These are phyloP conservation scores for Exophiala xenobiotica DNA, from an alignment of 2,329 filamentous ascomycete genomes.

Conservation along the genomic window DNA sequence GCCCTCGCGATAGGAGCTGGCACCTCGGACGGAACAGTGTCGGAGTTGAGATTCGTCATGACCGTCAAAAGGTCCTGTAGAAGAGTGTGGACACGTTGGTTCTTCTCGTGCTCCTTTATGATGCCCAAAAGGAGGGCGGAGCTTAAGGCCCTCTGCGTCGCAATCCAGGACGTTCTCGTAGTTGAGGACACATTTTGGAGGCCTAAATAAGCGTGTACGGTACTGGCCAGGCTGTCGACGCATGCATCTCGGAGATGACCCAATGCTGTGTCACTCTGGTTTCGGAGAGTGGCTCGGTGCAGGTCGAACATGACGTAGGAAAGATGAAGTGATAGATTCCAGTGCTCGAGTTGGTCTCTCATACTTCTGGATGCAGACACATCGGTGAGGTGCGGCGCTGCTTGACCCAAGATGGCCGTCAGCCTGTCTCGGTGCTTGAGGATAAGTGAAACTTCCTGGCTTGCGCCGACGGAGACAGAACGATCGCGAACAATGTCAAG, in stretches of 20 bases:
- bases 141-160: not conserved
- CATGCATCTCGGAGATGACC: not conserved
- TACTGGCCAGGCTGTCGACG: not conserved
- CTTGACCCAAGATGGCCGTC: not conserved
- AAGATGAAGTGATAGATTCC: not conserved
- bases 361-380: not conserved
- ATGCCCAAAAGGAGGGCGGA: slow-evolving; percentile 5
- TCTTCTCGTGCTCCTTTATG: not conserved
- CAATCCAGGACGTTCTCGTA: slow-evolving; percentile 3
- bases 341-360: not conserved
- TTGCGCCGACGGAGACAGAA: not conserved
- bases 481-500: not conserved
- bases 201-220: not conserved
- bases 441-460: not conserved
- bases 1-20: slow-evolving; percentile 2
- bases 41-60: not conserved
- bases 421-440: not conserved
- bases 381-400: not conserved
- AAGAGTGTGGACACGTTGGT: not conserved
- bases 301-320: not conserved
- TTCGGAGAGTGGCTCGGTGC: not conserved
- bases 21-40: not conserved
- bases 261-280: not conserved
- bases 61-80: not conserved
- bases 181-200: not conserved